Conservation (phyloP, 257 asterid genomes). For the Henckelia pumila region DNA sequence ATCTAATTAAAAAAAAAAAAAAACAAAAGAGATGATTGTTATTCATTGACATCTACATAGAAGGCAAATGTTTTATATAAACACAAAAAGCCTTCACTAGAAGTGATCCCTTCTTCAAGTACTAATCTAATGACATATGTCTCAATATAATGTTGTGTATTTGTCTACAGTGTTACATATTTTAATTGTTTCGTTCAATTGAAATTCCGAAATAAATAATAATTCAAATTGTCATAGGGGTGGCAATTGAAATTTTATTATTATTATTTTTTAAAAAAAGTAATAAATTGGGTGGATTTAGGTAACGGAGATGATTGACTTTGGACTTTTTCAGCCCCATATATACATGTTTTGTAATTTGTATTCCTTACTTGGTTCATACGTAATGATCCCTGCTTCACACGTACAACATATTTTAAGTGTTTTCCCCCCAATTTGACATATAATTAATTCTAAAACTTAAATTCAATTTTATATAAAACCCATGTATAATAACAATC, state of each 20-base stretch:
- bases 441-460: too few relatives aligned
- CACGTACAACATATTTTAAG: slow-evolving; percentile 6
- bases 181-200: background rate
- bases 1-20: too few relatives aligned
- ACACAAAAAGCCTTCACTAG: too few relatives aligned
- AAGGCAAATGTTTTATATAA: too few relatives aligned
- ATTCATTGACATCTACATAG: too few relatives aligned
- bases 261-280: background rate
- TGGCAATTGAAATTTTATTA: slow-evolving; percentile 1
- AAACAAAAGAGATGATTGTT: too few relatives aligned
- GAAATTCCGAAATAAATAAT: background rate
- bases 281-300: background rate
- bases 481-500: too few relatives aligned
- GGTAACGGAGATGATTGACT: background rate
- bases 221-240: background rate
- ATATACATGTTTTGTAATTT: background rate
- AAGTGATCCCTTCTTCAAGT: too few relatives aligned
- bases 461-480: too few relatives aligned
- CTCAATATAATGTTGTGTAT: background rate
- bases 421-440: background rate
- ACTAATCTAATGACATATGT: background rate
- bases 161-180: background rate
- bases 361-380: slow-evolving; percentile 17
- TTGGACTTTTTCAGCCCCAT: background rate
- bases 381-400: slow-evolving; percentile 25